These are phyloP conservation scores for Aspergillus sparsus DNA, from an alignment of 495 filamentous ascomycete genomes.

Conservation along the genomic window DNA sequence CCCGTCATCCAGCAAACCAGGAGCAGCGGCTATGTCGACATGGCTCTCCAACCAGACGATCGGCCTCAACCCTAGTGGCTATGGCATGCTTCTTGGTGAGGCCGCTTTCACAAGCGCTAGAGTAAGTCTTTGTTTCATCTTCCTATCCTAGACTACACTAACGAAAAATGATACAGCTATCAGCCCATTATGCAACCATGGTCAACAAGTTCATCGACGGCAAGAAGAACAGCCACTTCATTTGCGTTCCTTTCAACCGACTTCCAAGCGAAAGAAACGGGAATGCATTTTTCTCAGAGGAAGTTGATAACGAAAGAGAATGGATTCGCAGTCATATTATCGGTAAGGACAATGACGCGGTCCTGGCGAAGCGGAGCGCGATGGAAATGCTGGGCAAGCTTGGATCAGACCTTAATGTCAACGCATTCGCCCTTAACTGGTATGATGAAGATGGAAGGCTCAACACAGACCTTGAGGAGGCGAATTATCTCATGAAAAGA, in stretches of 20 bases:
- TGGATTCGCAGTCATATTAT: conserved; percentile 40
- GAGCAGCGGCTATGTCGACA: conserved; percentile 44
- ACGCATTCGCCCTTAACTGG: conserved; percentile 46
- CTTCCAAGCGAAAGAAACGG: conserved; percentile 38
- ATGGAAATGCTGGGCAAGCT: conserved; percentile 37
- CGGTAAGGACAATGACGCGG: conserved; percentile 25
- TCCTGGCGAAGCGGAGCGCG: conserved; percentile 2
- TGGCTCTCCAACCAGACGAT: conserved; percentile 44
- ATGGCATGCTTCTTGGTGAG: conserved; percentile 44
- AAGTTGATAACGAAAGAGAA: conserved; percentile 37
- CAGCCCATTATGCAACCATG: conserved; percentile 46
- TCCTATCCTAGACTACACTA: not conserved
- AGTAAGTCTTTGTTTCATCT: conserved; percentile 18
- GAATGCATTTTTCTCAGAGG: conserved; percentile 11
- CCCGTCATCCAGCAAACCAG: conserved; percentile 38
- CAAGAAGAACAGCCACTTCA: conserved; percentile 26
- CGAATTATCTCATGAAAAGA: conserved; percentile 48
- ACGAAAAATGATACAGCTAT: conserved; percentile 31
- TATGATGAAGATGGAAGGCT: conserved; percentile 34
- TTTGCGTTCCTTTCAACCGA: conserved; percentile 45
- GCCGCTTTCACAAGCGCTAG: conserved; percentile 38
- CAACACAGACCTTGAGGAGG: conserved; percentile 51
- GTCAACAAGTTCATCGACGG: conserved; percentile 14
- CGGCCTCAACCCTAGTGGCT: conserved; percentile 38
- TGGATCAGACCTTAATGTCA: conserved; percentile 51